A percentile compares a stretch with the other conserved stretches of the same genome.
Conservation (phyloP, 192 early-diverging fungal genomes). For the Pilaira anomala region DNA sequence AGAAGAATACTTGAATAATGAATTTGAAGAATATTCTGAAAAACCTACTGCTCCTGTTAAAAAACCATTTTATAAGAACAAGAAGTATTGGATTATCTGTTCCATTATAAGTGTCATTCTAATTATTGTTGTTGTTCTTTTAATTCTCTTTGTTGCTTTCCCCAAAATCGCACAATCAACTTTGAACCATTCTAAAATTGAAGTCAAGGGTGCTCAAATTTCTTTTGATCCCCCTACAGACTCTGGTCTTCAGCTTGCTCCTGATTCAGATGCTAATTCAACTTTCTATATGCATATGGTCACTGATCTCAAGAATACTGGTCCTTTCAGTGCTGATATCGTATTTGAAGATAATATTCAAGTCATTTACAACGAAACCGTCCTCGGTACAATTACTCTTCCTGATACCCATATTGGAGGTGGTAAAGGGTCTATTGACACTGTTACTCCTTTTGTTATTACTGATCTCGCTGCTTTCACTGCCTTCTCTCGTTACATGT, state of each 20-base stretch:
- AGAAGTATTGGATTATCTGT: conserved; percentile 56
- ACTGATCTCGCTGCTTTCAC: conserved; percentile 40
- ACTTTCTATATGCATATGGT: conserved; percentile 40
- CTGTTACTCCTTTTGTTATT: conserved; percentile 38
- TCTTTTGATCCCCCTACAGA: conserved; percentile 28
- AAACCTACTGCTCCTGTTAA: conserved; percentile 37
- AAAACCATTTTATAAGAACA: conserved; percentile 44
- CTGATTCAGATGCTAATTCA: conserved; percentile 25
- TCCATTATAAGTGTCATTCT: conserved; percentile 44
- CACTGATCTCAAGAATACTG: conserved; percentile 40
- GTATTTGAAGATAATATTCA: conserved; percentile 41
- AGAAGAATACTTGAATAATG: conserved; percentile 7
- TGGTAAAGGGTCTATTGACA: conserved; percentile 36
- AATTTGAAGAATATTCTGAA: conserved; percentile 41
- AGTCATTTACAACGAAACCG: conserved; percentile 39
- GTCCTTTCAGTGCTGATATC: conserved; percentile 51
- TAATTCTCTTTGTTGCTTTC: conserved; percentile 51
- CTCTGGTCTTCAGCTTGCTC: neutral
- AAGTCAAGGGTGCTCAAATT: conserved; percentile 40
- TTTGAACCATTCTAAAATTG: conserved; percentile 42
- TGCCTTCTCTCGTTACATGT: conserved; percentile 47
- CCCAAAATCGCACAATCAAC: conserved; percentile 49
- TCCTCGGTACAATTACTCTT: conserved; percentile 41
- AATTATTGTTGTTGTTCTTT: conserved; percentile 43
- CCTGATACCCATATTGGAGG: conserved; percentile 42